Conservation (phyloP, 1,139 yeast species). For the Debaryomycetaceae sp. region DNA sequence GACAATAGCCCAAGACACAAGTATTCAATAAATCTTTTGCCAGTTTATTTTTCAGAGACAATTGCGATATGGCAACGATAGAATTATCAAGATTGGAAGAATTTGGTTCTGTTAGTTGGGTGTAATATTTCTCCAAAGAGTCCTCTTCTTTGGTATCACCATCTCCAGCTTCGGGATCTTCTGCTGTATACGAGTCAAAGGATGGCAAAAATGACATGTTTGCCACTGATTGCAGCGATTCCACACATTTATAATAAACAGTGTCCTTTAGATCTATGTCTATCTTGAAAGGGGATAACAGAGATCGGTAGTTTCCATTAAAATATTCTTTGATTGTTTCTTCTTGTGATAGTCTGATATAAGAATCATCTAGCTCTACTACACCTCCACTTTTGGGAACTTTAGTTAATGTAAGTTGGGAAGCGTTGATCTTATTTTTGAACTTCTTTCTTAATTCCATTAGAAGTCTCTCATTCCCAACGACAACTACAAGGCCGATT, state of each 20-base stretch:
- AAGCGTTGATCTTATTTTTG: slow-evolving; percentile 31
- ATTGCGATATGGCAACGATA: slow-evolving; percentile 68
- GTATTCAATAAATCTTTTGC: slow-evolving; percentile 51
- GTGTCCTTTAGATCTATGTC: slow-evolving; percentile 37
- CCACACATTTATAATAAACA: slow-evolving; percentile 37
- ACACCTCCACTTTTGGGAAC: slow-evolving; percentile 70
- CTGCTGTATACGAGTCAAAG: slow-evolving; percentile 41
- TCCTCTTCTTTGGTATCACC: slow-evolving; percentile 23
- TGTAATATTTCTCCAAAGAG: slow-evolving; percentile 32
- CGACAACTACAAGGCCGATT: slow-evolving; percentile 52
- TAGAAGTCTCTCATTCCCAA: slow-evolving; percentile 63
- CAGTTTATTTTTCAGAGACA: slow-evolving; percentile 48
- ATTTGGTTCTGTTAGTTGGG: slow-evolving; percentile 41
- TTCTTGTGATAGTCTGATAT: slow-evolving; percentile 68
- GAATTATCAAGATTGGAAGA: slow-evolving; percentile 65
- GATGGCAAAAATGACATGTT: slow-evolving; percentile 43
- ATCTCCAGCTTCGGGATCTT: slow-evolving; percentile 16
- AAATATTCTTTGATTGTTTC: slow-evolving; percentile 81
- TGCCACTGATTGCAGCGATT: slow-evolving; percentile 35
- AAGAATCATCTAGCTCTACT: slow-evolving; percentile 71
- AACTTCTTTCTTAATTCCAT: slow-evolving; percentile 62
- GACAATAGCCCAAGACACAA: slow-evolving; percentile 63
- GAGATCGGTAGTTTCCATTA: slow-evolving; percentile 67
- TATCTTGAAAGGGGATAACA: slow-evolving; percentile 68
- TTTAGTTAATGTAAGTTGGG: slow-evolving; percentile 49